Evolutionary conservation across 148 eudicot species (phyloP).

Genomic region (Spergularia bocconei): DNA sequence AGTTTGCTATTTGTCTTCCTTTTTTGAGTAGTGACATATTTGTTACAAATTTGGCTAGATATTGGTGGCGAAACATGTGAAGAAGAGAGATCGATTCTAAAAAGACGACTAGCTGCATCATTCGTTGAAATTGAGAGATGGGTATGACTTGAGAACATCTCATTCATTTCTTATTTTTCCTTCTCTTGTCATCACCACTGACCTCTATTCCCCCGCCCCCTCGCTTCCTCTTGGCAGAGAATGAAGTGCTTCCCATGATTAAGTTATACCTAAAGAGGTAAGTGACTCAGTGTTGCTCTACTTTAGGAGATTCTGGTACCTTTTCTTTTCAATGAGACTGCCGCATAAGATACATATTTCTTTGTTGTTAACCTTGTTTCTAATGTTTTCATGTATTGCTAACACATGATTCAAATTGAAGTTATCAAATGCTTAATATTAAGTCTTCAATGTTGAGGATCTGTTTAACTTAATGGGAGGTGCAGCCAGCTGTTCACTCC

Average conservation of each 20-base stretch:
- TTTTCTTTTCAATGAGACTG: neutral
- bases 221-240: constrained; percentile 49
- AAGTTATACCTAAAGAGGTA: constrained; percentile 19
- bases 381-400: neutral
- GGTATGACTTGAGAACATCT: constrained; percentile 37
- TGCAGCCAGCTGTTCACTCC: neutral
- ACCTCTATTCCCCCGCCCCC: constrained; percentile 12
- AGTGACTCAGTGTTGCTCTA: neutral
- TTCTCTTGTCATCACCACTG: constrained; percentile 10
- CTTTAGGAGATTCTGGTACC: no score
- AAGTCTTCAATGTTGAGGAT: neutral
- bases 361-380: neutral
- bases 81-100: constrained; percentile 63
- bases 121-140: constrained; percentile 84
- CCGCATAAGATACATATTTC: neutral
- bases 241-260: constrained; percentile 79
- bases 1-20: constrained; percentile 23
- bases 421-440: neutral
- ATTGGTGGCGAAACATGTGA: constrained; percentile 70
- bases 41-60: constrained; percentile 44
- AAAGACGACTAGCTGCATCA: constrained; percentile 75
- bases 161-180: neutral
- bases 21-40: neutral
- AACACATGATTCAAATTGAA: neutral
- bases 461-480: neutral